These are phyloP conservation scores for Globisporangium camurandrum DNA, from an alignment of 352 stramenopile species.

Conservation along the genomic window DNA sequence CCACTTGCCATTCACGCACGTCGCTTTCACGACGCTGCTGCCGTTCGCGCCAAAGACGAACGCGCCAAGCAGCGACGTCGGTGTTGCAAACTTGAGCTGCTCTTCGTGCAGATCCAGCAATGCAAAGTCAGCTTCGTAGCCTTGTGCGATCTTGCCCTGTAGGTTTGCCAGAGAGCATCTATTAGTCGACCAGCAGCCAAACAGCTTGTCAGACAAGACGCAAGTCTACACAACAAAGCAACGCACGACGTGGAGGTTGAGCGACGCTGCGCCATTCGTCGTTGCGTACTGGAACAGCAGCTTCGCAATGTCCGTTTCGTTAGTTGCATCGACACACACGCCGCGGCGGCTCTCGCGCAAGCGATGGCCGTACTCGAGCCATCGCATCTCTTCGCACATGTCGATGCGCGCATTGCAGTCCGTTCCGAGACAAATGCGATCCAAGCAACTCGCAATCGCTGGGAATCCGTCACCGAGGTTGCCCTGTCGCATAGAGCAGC, in stretches of 20 bases:
- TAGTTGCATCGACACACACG: slow-evolving; percentile 47
- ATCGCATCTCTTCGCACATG: slow-evolving; percentile 82
- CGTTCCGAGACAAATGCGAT: slow-evolving; percentile 61
- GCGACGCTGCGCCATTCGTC: slow-evolving; percentile 48
- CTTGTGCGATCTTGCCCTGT: slow-evolving; percentile 61
- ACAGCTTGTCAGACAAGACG: background rate
- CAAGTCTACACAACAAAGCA: background rate
- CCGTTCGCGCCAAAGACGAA: slow-evolving; percentile 72
- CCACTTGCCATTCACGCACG: slow-evolving; percentile 65
- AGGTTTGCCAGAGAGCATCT: too few relatives aligned
- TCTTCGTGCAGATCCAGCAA: slow-evolving; percentile 62
- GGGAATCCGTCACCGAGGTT: slow-evolving; percentile 69
- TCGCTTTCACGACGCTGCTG: slow-evolving; percentile 66
- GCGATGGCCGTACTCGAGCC: slow-evolving; percentile 68
- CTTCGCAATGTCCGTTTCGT: slow-evolving; percentile 49
- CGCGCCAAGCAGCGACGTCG: slow-evolving; percentile 47
- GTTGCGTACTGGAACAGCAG: slow-evolving; percentile 65
- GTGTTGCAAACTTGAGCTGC: slow-evolving; percentile 56
- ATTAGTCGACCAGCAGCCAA: too few relatives aligned
- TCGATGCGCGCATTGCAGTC: slow-evolving; percentile 78
- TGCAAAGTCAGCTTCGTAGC: slow-evolving; percentile 60
- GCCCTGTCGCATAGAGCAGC: slow-evolving; percentile 23
- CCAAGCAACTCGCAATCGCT: slow-evolving; percentile 52
- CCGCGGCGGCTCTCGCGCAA: slow-evolving; percentile 56
- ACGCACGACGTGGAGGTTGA: slow-evolving; percentile 66